Percentiles rank a stretch among this genome's conserved stretches.
phyloP scores from a whole-genome alignment of 768 basidiomycete species.

The Amanita molliuscula region DNA sequence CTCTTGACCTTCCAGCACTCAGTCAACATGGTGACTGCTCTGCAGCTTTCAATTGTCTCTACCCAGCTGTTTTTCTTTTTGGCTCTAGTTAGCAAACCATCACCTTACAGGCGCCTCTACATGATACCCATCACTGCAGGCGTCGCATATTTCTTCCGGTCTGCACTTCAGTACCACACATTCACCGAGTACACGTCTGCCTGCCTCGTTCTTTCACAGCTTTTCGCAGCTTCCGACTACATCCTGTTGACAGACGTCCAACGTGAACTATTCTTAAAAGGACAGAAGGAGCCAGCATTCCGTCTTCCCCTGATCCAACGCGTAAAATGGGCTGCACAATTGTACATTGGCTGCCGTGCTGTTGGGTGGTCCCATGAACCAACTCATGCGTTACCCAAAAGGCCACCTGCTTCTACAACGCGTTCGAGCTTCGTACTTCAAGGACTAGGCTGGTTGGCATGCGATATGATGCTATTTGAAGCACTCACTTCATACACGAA shows the following conservation, averaged over 20 bases:
- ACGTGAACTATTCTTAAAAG: conserved; percentile 2
- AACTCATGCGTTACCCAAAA: conserved; percentile 8
- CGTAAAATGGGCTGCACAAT: conserved; percentile 19
- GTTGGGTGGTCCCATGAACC: conserved; percentile 25
- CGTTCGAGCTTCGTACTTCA: conserved; percentile 16
- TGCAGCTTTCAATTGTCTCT: neutral
- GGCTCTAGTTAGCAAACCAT: conserved; percentile 7
- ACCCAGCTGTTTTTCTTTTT: neutral
- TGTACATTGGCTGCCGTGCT: conserved; percentile 20
- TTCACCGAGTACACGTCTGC: conserved; percentile 9
- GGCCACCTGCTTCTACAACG: conserved; percentile 11
- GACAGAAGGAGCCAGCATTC: conserved; percentile 3
- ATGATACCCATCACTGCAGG: conserved; percentile 8
- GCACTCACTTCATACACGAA: conserved; percentile 7
- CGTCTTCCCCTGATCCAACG: conserved; percentile 8
- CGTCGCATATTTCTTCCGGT: conserved; percentile 7
- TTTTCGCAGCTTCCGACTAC: conserved; percentile 7
- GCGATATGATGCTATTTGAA: conserved; percentile 15
- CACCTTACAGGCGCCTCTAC: conserved; percentile 8
- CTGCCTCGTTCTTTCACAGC: conserved; percentile 1
- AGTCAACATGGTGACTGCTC: neutral
- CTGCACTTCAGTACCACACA: neutral
- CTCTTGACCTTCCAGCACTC: neutral
- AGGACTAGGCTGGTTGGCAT: conserved; percentile 4
- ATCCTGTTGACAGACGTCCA: conserved; percentile 10